Base-by-base conservation (phyloP, 225 moss, liverwort and hornwort species). In the Lunularia cruciata region DNA sequence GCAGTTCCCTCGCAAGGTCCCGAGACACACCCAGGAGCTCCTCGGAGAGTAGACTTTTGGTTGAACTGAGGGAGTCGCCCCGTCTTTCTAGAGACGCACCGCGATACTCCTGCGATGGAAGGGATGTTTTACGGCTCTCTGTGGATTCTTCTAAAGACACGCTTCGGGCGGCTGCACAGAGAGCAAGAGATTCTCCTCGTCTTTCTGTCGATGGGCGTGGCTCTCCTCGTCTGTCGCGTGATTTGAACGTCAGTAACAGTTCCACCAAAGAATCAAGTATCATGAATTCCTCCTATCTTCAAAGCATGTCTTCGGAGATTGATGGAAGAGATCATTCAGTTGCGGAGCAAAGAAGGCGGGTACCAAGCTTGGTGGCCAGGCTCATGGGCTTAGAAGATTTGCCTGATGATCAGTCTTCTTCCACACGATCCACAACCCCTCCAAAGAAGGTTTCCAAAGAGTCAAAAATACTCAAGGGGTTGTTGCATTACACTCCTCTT, bases 351-450 rank as follows among this genome's bases (percentile, higher is more conserved):
- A 55, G 78, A 28, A 68, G 61, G 54, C 71, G 82, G 47, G 78
- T 75, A 34, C 82, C 82, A 15, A 78, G 78, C 68, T 65, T 83
- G 72, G 75, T 83, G 8, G 82, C 82, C 6, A 74, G 82, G 40
- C 78, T 83, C 12, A 83, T 83, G 82, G 82, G 82, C 6, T 55
- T 83, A 72, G 82, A 83, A 39, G 82, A 83, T 33, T 38, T 83
- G 68, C 82, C 82, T 23, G 75, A 68, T 34, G 68, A 51, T 30
- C 71, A 75, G 61, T 46, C 45, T 42, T 55, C 31, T 51, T 10
- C 62, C 26, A 12, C 14, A 16, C 70, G 0, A 12, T 55, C 59
- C 38, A 53, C 56, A 20, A 36, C 56, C 63, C 70, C 65, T 6
- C 77, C 43, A 22, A 81, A 47, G 73, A 76, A 62, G 47, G 77